These are phyloP conservation scores for Prunus armeniaca DNA, from an alignment of 306 rosid genomes.

Conservation along the genomic window DNA sequence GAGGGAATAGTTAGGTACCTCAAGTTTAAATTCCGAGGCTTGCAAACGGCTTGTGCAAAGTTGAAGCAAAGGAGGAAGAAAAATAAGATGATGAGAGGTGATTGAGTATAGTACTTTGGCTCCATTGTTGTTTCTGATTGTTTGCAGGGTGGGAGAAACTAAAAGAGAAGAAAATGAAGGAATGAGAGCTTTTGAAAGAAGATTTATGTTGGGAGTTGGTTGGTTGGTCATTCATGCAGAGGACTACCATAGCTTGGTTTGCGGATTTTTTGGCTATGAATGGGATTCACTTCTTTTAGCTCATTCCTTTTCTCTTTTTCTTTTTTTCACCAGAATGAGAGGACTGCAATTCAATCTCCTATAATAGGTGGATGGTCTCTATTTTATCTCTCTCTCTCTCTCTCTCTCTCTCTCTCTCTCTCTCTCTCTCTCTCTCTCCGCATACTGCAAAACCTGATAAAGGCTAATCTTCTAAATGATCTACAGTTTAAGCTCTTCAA, in stretches of 20 bases:
- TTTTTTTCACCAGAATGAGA: neutral
- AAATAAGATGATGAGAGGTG: neutral
- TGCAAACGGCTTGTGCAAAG: neutral
- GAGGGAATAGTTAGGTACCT: neutral
- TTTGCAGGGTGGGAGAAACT: neutral
- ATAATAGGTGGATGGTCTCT: neutral
- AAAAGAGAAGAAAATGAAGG: neutral
- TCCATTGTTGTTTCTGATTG: constrained; percentile 8
- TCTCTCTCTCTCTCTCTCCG: neutral
- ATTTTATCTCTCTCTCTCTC: no score
- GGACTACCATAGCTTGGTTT: neutral
- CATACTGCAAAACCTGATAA: no score
- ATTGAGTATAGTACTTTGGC: neutral
- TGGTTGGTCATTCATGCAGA: neutral
- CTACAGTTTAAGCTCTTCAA: neutral
- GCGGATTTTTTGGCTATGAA: neutral
- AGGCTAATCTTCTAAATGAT: no score
- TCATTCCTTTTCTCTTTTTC: neutral
- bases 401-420: no score
- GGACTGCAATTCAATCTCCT: neutral
- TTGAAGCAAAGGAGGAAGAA: constrained; percentile 15
- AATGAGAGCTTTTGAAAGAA: neutral
- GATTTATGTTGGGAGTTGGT: neutral
- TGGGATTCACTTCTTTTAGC: neutral
- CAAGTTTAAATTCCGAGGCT: neutral